phyloP scores from a whole-genome alignment of 768 basidiomycete species.

The Kwoniella botswanensis region DNA sequence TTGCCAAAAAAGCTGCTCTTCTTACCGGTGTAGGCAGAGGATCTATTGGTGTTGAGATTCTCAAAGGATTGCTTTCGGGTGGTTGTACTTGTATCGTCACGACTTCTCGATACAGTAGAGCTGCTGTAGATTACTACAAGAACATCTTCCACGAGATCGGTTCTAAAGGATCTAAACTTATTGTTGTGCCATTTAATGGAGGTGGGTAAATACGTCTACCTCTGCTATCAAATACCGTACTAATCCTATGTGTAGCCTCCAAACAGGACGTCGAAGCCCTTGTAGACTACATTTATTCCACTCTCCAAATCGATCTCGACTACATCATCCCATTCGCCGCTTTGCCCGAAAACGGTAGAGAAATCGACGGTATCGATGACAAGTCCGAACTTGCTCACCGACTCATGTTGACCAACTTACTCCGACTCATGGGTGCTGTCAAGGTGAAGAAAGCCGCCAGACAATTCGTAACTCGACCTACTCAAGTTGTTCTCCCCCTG shows the following conservation, averaged over 20 bases:
- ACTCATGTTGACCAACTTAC: slow-evolving; percentile 96
- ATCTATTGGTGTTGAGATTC: slow-evolving; percentile 95
- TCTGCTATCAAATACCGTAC: background rate
- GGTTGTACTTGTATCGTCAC: slow-evolving; percentile 97
- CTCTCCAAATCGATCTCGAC: slow-evolving; percentile 93
- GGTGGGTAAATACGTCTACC: slow-evolving; percentile 23
- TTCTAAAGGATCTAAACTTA: slow-evolving; percentile 92
- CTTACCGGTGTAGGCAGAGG: slow-evolving; percentile 97
- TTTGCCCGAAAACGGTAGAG: slow-evolving; percentile 96
- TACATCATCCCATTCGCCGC: slow-evolving; percentile 99
- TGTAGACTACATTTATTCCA: slow-evolving; percentile 96
- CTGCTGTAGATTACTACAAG: slow-evolving; percentile 93
- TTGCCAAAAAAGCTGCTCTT: slow-evolving; percentile 98
- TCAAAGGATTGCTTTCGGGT: slow-evolving; percentile 94
- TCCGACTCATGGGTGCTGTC: slow-evolving; percentile 94
- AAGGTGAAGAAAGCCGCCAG: slow-evolving; percentile 98
- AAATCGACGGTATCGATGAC: slow-evolving; percentile 96
- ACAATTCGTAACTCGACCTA: slow-evolving; percentile 95
- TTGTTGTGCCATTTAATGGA: slow-evolving; percentile 99
- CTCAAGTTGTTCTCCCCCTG: slow-evolving; percentile 95
- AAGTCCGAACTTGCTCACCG: slow-evolving; percentile 97
- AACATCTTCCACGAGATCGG: slow-evolving; percentile 95
- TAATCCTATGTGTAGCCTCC: slow-evolving; percentile 65
- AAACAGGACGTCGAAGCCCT: slow-evolving; percentile 98
- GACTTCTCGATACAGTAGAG: slow-evolving; percentile 94